A percentile compares a stretch with the other conserved stretches of the same genome.
Conservation (phyloP, 2,329 filamentous ascomycete genomes). For the Apiospora pterosperma region DNA sequence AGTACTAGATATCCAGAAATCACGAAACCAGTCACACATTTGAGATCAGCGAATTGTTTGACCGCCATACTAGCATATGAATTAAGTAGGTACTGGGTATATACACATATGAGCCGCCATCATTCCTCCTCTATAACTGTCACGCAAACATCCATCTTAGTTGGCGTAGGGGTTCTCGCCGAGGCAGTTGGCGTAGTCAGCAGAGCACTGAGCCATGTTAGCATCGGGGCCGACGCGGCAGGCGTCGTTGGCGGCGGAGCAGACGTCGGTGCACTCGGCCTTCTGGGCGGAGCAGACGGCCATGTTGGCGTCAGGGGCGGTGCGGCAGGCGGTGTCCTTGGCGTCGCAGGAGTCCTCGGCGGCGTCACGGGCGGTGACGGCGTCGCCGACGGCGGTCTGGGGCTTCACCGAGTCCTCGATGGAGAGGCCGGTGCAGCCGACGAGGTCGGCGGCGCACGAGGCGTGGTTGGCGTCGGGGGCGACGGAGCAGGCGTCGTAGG, state of each 20-base stretch:
- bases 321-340: background rate
- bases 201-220: background rate
- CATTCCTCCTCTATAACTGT: background rate
- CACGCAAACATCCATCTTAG: background rate
- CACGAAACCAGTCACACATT: background rate
- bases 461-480: slow-evolving; percentile 3
- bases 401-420: background rate
- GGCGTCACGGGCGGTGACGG: background rate
- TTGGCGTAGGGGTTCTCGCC: background rate
- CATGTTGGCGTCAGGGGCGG: background rate
- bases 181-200: background rate
- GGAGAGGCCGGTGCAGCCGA: slow-evolving; percentile 2
- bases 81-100: background rate
- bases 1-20: background rate
- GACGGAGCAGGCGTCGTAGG: background rate
- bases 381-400: background rate
- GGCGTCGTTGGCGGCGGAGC: background rate
- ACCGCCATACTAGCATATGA: background rate
- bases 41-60: background rate
- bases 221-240: background rate
- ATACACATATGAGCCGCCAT: background rate
- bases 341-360: background rate
- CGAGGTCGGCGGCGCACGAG: background rate
- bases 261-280: background rate
- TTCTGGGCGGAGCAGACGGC: background rate